Percentiles rank a stretch among this genome's conserved stretches.
These are phyloP conservation scores for Talaromyces sp. DNA, from an alignment of 2,329 filamentous ascomycete genomes.

Conservation along the genomic window DNA sequence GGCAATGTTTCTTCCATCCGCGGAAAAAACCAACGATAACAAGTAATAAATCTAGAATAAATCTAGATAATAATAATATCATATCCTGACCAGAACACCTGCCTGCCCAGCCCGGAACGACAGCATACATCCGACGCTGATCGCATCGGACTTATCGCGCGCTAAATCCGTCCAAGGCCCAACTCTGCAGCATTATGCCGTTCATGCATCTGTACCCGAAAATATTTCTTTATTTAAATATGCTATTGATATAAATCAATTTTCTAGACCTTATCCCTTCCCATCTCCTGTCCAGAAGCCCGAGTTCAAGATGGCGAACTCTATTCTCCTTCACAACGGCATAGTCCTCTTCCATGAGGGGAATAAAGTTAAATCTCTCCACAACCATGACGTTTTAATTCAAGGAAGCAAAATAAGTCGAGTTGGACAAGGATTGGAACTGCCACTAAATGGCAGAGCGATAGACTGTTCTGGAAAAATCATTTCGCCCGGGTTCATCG, in stretches of 20 bases:
- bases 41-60: no score
- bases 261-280: no score
- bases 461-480: constrained; percentile 3
- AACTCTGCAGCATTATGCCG: not conserved
- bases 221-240: no score
- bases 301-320: not conserved
- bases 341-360: constrained; percentile 1
- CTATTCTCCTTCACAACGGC: constrained; percentile 3
- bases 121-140: not conserved
- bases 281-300: not conserved
- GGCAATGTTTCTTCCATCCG: not conserved
- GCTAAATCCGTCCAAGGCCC: not conserved
- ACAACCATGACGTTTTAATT: constrained; percentile 1
- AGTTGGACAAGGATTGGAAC: not conserved
- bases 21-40: not conserved
- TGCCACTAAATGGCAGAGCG: not conserved
- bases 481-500: constrained; percentile 6
- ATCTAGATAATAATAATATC: not conserved
- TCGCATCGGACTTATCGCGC: not conserved
- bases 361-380: not conserved
- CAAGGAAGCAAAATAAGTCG: constrained; percentile 1
- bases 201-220: not conserved
- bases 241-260: no score
- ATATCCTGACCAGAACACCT: no score
- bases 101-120: not conserved